Evolutionary conservation across 306 rosid genomes (phyloP).

Genomic region (Casuarina equisetifolia): DNA sequence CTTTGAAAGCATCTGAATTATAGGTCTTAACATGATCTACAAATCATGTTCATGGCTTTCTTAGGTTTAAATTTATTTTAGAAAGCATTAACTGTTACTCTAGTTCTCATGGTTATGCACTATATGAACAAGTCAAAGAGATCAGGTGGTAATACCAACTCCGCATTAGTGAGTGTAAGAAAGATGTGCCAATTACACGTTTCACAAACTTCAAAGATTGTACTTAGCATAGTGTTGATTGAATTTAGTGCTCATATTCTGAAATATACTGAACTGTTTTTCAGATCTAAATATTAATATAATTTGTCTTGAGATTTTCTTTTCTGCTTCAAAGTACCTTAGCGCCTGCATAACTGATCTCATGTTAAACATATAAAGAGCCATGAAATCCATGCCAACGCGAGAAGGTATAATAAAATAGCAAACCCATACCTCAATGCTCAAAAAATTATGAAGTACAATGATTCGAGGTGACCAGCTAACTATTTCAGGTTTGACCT

Average conservation of each 20-base stretch:
- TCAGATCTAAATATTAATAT: background rate
- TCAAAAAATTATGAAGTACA: constrained; percentile 81
- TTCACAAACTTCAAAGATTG: background rate
- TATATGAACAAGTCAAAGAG: background rate
- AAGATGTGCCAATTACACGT: background rate
- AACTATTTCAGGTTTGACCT: constrained; percentile 90
- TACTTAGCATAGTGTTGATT: background rate
- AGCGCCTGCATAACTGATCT: background rate
- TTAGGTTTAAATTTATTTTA: background rate
- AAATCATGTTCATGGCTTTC: background rate
- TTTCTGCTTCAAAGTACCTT: background rate
- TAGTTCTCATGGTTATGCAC: background rate
- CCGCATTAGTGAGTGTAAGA: background rate
- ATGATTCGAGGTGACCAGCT: constrained; percentile 96
- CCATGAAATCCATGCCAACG: constrained; percentile 16
- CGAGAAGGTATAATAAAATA: constrained; percentile 15
- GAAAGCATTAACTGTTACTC: background rate
- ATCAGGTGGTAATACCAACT: background rate
- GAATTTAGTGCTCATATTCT: background rate
- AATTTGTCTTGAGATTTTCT: background rate
- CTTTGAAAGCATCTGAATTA: background rate
- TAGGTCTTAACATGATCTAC: background rate
- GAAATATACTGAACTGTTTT: background rate
- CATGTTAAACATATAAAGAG: constrained; percentile 5
- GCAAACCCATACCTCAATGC: constrained; percentile 60